phyloP scores from a whole-genome alignment of 331 rosid genomes.

The Arachis monticola region DNA sequence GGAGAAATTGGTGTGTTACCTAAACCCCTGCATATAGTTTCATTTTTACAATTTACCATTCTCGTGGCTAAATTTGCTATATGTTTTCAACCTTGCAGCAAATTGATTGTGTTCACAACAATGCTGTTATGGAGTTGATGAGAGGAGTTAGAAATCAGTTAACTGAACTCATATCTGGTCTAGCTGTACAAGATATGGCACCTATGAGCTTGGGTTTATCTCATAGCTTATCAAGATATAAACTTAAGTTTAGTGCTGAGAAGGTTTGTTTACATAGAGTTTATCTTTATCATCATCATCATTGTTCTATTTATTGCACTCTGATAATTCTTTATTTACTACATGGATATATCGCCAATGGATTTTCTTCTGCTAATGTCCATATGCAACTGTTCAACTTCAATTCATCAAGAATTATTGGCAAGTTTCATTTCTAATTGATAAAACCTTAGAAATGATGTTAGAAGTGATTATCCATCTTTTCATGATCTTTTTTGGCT shows the following conservation, averaged over 20 bases:
- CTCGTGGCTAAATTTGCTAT: constrained; percentile 12
- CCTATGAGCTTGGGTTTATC: constrained; percentile 99
- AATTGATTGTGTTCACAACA: constrained; percentile 87
- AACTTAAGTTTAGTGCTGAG: constrained; percentile 94
- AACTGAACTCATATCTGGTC: constrained; percentile 79
- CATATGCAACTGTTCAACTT: not conserved
- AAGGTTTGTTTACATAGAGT: constrained; percentile 56
- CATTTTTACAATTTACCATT: not conserved
- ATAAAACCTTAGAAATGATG: too few species aligned
- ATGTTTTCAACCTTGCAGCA: constrained; percentile 58
- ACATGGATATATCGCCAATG: not conserved
- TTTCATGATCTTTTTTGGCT: not conserved
- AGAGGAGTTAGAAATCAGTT: constrained; percentile 89
- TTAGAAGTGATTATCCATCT: not conserved
- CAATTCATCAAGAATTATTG: not conserved
- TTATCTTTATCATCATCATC: not conserved
- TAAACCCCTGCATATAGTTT: not conserved
- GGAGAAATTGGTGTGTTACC: constrained; percentile 79
- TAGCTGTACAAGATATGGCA: constrained; percentile 87
- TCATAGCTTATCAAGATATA: constrained; percentile 90
- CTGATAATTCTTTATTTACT: not conserved
- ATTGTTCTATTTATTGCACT: not conserved
- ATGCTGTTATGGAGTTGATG: constrained; percentile 88
- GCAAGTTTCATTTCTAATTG: not conserved
- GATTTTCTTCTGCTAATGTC: not conserved